phyloP scores from a whole-genome alignment of 345 rosid species.

The Euphorbia pulcherrima region DNA sequence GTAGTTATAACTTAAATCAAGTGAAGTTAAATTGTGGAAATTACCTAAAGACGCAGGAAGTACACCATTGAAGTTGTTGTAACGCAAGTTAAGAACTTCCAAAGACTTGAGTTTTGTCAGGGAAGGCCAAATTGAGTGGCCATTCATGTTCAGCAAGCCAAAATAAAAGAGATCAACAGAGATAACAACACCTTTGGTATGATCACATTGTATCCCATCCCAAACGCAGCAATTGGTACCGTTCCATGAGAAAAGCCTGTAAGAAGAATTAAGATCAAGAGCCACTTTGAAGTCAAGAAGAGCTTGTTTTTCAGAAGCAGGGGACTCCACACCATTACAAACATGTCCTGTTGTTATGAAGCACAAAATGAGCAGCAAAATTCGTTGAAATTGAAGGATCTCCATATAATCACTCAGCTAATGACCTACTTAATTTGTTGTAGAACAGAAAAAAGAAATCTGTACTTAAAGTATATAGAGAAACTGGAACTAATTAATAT shows the following conservation, averaged over 20 bases:
- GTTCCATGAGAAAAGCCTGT: background rate
- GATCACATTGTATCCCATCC: background rate
- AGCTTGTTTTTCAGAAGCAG: background rate
- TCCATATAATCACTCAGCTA: background rate
- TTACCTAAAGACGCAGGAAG: slow-evolving; percentile 24
- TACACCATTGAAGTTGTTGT: slow-evolving; percentile 1
- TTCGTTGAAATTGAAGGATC: background rate
- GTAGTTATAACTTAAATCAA: no score
- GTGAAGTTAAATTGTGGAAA: no score
- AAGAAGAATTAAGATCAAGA: background rate
- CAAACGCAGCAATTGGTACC: background rate
- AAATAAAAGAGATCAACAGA: background rate
- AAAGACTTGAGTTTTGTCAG: slow-evolving; percentile 31
- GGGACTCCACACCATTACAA: background rate
- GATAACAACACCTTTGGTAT: background rate
- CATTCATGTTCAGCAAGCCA: background rate
- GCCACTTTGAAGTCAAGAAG: slow-evolving; percentile 1
- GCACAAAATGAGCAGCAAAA: background rate
- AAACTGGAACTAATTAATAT: no score
- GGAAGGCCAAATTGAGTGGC: slow-evolving; percentile 40
- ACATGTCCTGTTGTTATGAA: background rate
- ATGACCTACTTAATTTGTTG: no score
- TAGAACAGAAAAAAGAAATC: no score
- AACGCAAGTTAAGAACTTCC: slow-evolving; percentile 35
- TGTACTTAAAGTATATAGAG: no score